Conservation (phyloP, 257 asterid genomes). For the Lycium ferocissimum region DNA sequence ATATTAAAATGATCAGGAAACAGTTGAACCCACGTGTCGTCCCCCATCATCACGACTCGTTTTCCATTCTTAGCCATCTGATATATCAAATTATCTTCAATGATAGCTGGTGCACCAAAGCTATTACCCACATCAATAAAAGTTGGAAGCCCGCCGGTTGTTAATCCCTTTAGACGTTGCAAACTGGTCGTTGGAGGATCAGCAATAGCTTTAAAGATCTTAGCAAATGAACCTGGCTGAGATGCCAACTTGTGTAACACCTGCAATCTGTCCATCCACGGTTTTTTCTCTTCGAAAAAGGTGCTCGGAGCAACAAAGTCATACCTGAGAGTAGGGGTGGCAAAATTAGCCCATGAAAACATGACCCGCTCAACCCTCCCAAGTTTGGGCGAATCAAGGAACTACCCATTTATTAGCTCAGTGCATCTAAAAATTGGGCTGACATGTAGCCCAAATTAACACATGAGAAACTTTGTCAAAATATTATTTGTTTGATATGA, state of each 20-base stretch:
- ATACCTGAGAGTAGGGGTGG: constrained; percentile 48
- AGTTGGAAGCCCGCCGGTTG: constrained; percentile 99
- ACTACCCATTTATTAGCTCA: too few species aligned
- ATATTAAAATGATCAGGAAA: constrained; percentile 80
- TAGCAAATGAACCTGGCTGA: constrained; percentile 59
- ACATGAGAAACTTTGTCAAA: too few species aligned
- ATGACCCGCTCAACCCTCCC: too few species aligned
- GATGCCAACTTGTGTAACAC: constrained; percentile 79
- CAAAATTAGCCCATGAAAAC: too few species aligned
- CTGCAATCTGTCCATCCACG: constrained; percentile 94
- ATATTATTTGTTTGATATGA: too few species aligned
- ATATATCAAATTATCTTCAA: constrained; percentile 90
- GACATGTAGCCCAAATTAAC: too few species aligned
- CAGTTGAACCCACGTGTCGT: constrained; percentile 94
- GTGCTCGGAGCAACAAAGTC: constrained; percentile 97
- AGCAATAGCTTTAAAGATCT: constrained; percentile 91
- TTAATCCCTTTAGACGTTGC: constrained; percentile 97
- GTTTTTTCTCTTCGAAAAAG: constrained; percentile 77
- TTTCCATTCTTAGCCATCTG: constrained; percentile 94
- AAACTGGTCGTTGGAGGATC: constrained; percentile 99
- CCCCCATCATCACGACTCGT: constrained; percentile 98
- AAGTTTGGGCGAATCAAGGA: too few species aligned
- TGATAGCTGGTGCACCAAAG: constrained; percentile 97
- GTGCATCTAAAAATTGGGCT: too few species aligned
- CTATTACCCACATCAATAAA: constrained; percentile 95